Evolutionary conservation across 257 asterid species (phyloP).

Genomic region (Misopates orontium): DNA sequence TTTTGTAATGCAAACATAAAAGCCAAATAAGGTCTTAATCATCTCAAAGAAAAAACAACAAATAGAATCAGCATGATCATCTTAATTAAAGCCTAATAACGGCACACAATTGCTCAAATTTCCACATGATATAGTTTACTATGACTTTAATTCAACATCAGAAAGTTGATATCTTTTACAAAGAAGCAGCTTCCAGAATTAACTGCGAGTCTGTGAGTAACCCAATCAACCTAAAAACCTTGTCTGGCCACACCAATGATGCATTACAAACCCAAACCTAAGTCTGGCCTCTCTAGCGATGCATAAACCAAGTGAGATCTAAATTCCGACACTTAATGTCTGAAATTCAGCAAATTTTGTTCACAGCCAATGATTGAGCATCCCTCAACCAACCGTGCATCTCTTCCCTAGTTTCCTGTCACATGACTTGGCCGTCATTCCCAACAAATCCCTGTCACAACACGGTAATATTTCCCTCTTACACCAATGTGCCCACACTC

Average conservation of each 20-base stretch:
- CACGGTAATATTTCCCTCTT: not conserved
- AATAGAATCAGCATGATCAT: not conserved
- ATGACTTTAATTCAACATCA: not conserved
- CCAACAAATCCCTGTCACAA: not conserved
- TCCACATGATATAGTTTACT: not conserved
- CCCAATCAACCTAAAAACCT: not conserved
- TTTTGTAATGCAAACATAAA: conserved; percentile 2
- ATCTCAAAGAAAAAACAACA: not conserved
- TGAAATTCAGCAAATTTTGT: not conserved
- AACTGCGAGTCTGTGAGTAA: not conserved
- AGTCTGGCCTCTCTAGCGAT: no score
- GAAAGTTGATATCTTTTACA: not conserved
- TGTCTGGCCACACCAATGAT: not conserved
- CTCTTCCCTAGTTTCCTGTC: not conserved
- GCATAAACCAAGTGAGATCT: no score
- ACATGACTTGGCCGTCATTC: not conserved
- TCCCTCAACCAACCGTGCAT: not conserved
- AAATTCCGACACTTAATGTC: no score
- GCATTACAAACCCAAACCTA: no score
- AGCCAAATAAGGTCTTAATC: conserved; percentile 1
- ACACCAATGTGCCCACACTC: not conserved
- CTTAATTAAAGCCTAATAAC: not conserved
- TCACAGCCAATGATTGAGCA: not conserved
- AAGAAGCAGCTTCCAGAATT: no score
- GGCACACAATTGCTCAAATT: not conserved